Base-by-base conservation (phyloP, 2,329 filamentous ascomycete species). In the Chrysoporthe austroafricana region DNA sequence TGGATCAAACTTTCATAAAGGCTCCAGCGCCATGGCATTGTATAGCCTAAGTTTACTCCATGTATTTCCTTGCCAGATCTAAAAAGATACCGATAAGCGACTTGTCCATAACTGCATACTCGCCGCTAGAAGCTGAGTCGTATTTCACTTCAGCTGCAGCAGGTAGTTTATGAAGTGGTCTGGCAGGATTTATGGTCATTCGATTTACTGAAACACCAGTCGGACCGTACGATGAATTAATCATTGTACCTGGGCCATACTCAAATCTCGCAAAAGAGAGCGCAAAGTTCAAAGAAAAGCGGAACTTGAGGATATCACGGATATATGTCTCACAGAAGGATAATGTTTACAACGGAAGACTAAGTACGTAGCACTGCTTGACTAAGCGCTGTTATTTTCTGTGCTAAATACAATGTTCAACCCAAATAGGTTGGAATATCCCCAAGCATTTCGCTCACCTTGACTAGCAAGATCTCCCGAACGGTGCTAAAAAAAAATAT, bases 391-490 rank as follows among this genome's bases (percentile, higher is more conserved):
- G 26, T 26, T 26, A 26, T 26, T 26, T 26, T 26, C 26, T 26
- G 26, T 26, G 26, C 26, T 26, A 26, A 26, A 26, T 26, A 26
- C 26, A 26, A 26, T 26, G 26, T 26, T 26, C 26, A 26, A 52
- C 34, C 21, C 34, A 21, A 16, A 26, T 36, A 84, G 83, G 86
- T 69, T 87, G 84, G 84, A 86, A 85, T 71, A 82, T 85, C 42
- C 84, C 85, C 14, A 87, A 87, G 71, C 84, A 86, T 66, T 79
- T 86, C 18, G 85, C 85, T 48, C 76, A 76, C 13, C 87, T 87
- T 72, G 78, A 79, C 14, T 86, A 83, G 79, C 74, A 75, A 16
- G 72, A 77, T 21, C 70, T 76, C 44, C 67, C 77, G 5, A 74
- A 80, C 68, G 78, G 77, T 43, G 75, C 77, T 39, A 78, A 77